phyloP scores from a whole-genome alignment of 805 yeast species.

The Metschnikowia reukaufii region DNA sequence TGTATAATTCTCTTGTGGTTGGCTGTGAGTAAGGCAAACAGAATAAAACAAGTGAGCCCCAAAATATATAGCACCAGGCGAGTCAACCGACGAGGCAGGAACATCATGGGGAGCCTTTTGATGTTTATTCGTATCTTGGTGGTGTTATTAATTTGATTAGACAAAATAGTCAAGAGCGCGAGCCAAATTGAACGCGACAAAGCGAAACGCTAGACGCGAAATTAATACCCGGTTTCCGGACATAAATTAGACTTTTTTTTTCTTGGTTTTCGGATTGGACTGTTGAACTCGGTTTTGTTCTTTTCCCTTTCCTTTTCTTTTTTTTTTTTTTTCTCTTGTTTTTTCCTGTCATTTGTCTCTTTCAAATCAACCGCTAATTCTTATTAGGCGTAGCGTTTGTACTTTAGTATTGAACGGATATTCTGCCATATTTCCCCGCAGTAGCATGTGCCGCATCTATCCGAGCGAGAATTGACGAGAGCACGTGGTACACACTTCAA shows the following conservation, averaged over 20 bases:
- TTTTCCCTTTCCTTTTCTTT: too few species aligned
- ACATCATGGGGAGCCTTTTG: conserved; percentile 14
- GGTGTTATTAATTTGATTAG: neutral
- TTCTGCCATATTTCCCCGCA: too few species aligned
- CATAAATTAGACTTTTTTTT: neutral
- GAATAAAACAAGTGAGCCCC: conserved; percentile 21
- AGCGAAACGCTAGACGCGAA: neutral
- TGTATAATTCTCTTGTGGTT: conserved; percentile 41
- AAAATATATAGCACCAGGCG: conserved; percentile 28
- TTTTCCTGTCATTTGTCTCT: too few species aligned
- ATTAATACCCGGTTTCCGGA: neutral
- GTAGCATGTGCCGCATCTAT: too few species aligned
- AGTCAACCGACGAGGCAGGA: conserved; percentile 33
- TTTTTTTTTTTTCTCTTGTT: too few species aligned
- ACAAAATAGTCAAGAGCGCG: neutral
- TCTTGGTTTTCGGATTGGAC: too few species aligned
- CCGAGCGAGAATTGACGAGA: too few species aligned
- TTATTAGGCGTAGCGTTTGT: too few species aligned
- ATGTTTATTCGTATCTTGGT: neutral
- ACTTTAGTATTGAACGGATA: too few species aligned
- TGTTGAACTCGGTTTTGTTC: too few species aligned
- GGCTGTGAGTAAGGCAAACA: conserved; percentile 33
- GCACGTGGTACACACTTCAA: too few species aligned
- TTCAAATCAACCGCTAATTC: too few species aligned
- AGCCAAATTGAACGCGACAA: neutral